Conservation (phyloP, 306 rosid species). For the Prunus dulcis region DNA sequence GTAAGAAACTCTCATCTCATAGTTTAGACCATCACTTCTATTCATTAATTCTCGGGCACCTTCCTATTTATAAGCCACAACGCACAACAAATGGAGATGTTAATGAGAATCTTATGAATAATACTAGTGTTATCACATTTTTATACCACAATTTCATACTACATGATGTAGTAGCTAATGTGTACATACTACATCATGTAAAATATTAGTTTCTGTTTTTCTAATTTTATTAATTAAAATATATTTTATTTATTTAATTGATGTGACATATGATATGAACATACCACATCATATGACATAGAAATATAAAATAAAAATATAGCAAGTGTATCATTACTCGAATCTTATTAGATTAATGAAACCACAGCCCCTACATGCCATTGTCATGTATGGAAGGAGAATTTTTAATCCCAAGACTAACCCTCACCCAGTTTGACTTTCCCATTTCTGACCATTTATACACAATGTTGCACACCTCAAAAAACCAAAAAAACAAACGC, state of each 20-base stretch:
- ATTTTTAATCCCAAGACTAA: background rate
- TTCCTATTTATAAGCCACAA: too few relatives aligned
- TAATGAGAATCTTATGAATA: background rate
- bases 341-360: background rate
- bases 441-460: background rate
- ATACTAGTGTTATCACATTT: too few relatives aligned
- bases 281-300: accelerated
- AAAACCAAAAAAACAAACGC: background rate
- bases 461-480: background rate
- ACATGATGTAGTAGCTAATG: too few relatives aligned
- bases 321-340: too few relatives aligned
- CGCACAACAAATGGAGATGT: background rate
- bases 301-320: too few relatives aligned
- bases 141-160: too few relatives aligned
- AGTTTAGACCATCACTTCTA: background rate
- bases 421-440: background rate
- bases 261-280: too few relatives aligned
- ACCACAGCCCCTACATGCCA: background rate
- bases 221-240: too few relatives aligned
- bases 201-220: too few relatives aligned
- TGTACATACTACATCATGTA: too few relatives aligned
- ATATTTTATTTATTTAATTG: too few relatives aligned
- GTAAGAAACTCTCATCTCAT: accelerated
- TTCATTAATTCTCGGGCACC: too few relatives aligned
- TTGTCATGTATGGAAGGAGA: background rate